Percentiles rank a stretch among this genome's conserved stretches.
Conservation (phyloP, 2,329 filamentous ascomycete species). For the Fusarium cicatricum region DNA sequence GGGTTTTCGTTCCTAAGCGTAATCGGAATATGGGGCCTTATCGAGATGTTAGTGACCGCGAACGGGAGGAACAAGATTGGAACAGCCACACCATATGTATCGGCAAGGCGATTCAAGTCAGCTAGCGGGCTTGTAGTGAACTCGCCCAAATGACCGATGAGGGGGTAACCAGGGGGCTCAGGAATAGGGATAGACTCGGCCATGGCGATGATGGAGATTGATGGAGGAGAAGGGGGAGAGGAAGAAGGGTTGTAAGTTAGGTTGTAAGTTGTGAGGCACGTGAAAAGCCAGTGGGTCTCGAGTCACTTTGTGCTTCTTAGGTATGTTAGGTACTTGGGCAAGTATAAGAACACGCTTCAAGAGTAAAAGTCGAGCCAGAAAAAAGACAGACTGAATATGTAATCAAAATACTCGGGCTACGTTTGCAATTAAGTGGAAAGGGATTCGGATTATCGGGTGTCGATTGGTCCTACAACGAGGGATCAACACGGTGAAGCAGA, state of each 20-base stretch:
- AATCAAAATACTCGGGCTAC: neutral
- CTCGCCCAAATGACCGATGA: constrained; percentile 72
- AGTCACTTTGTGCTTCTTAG: neutral
- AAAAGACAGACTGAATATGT: neutral
- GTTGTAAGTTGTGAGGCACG: neutral
- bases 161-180: constrained; percentile 67
- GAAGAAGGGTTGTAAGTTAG: neutral
- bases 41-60: neutral
- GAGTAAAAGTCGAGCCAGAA: neutral
- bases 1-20: constrained; percentile 18
- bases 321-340: no score
- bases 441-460: neutral
- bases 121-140: constrained; percentile 66
- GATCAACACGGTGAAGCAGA: neutral
- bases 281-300: neutral
- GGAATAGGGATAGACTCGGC: constrained; percentile 61
- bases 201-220: constrained; percentile 35
- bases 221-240: neutral
- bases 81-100: constrained; percentile 67
- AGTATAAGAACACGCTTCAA: neutral
- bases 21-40: constrained; percentile 37
- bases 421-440: neutral
- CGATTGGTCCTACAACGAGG: neutral
- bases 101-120: constrained; percentile 64
- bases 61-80: neutral